Base-by-base conservation (phyloP, 2,329 filamentous ascomycete genomes). In the Calonectria pteridis region DNA sequence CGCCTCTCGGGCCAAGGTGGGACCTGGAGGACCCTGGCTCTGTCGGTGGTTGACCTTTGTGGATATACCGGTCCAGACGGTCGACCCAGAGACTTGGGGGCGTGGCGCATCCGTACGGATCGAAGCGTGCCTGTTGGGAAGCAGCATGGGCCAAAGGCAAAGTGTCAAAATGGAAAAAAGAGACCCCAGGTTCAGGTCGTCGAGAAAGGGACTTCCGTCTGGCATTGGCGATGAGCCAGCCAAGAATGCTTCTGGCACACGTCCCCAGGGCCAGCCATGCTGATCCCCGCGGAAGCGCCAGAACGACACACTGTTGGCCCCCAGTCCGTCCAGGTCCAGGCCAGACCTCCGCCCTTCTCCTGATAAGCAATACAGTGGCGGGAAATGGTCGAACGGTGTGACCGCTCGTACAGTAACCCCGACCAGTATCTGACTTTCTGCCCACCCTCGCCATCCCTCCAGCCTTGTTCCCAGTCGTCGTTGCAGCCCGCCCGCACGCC, bases 391-490 rank as follows among this genome's bases (percentile, higher is more conserved):
- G 59, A 46, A 64, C 40, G 59, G 59, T 46, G 59, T 49, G 11
- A 49, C 59, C 59, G 59, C 59, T 64, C 20, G 59, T 62, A 28
- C 33, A 26, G 13, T n/a, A 23, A 23, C 33, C n/a, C 31, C 35
- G 10, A 23, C 13, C 31, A 37, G 33, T 29, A 46, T 64, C 58
- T 28, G 35, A 64, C 58, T 62, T 43, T 64, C 29, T 28, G 40
- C 37, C 37, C 37, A 33, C 59, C 59, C 58, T 70, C 46, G 37
- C 67, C 49, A 23, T 31, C 49, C 6, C 46, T 53, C 62, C 67
- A 70, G 58, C 58, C 58, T 64, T 62, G 50, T 68, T 33, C 55
- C 55, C 14, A 40, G 55, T 55, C 23, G 23, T 63, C 35, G 43
- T 46, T 37, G 43, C 50, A 59, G 33, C 18, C 26, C 33, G 33